Evolutionary conservation across 192 early-diverging fungal genomes (phyloP).

Genomic region (Gryganskiella cystojenkinii): DNA sequence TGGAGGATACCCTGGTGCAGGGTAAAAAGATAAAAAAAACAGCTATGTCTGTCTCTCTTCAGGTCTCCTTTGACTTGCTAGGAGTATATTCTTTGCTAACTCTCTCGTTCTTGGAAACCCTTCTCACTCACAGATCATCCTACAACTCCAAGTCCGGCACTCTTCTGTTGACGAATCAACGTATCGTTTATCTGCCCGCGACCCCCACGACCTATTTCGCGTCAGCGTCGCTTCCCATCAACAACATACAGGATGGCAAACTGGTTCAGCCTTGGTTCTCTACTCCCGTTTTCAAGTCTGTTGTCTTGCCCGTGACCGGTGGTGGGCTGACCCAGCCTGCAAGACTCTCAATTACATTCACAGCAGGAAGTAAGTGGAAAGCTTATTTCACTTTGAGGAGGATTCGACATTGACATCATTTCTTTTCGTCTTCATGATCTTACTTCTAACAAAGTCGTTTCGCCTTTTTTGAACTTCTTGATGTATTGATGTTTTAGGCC

Average conservation of each 20-base stretch:
- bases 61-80: no score
- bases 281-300: conserved; percentile 30
- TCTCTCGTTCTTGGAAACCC: no score
- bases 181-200: conserved; percentile 29
- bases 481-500: neutral
- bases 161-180: conserved; percentile 40
- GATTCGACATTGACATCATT: neutral
- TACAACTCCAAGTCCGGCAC: conserved; percentile 40
- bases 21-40: conserved; percentile 5
- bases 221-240: conserved; percentile 40
- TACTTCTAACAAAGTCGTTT: neutral
- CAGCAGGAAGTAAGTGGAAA: conserved; percentile 20
- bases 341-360: conserved; percentile 34
- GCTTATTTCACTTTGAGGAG: neutral
- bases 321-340: conserved; percentile 39
- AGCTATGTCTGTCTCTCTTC: no score
- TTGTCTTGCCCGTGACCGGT: conserved; percentile 36
- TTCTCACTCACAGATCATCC: conserved; percentile 21
- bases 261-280: conserved; percentile 47
- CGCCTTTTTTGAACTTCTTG: neutral
- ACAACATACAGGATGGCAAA: conserved; percentile 42
- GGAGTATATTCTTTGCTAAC: no score
- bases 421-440: neutral
- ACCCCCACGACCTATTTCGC: conserved; percentile 19
- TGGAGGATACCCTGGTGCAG: conserved; percentile 48